These are phyloP conservation scores for Candida glaebosa DNA, from an alignment of 805 yeast genomes.

Conservation along the genomic window DNA sequence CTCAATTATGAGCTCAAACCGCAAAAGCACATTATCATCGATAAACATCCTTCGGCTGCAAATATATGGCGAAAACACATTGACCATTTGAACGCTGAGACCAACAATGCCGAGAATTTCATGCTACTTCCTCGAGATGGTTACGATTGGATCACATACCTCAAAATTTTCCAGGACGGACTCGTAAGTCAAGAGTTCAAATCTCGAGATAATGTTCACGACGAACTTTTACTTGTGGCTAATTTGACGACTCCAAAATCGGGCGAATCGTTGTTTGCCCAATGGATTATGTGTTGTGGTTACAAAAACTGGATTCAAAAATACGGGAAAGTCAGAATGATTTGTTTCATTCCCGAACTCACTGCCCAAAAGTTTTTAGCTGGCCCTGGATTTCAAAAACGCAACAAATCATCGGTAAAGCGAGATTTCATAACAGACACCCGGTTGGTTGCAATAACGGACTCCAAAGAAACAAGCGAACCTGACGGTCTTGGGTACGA, in stretches of 20 bases:
- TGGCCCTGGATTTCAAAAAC: slow-evolving; percentile 43
- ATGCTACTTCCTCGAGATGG: slow-evolving; percentile 46
- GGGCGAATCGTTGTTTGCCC: slow-evolving; percentile 70
- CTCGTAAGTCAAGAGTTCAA: slow-evolving; percentile 27
- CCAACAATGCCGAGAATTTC: slow-evolving; percentile 30
- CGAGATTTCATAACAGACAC: slow-evolving; percentile 62
- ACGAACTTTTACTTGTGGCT: slow-evolving; percentile 55
- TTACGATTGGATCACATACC: slow-evolving; percentile 63
- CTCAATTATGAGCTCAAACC: slow-evolving; percentile 64
- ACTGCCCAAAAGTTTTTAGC: slow-evolving; percentile 57
- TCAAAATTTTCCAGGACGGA: slow-evolving; percentile 45
- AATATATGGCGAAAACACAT: slow-evolving; percentile 27
- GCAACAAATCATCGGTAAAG: slow-evolving; percentile 64
- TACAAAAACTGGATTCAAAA: slow-evolving; percentile 71
- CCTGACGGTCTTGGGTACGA: slow-evolving; percentile 32
- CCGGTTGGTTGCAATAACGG: slow-evolving; percentile 49
- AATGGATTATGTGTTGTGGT: slow-evolving; percentile 67
- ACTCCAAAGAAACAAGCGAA: slow-evolving; percentile 7
- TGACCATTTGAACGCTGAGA: slow-evolving; percentile 16
- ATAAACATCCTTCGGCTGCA: slow-evolving; percentile 35
- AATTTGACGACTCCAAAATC: slow-evolving; percentile 48
- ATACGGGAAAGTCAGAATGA: slow-evolving; percentile 70
- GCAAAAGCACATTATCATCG: slow-evolving; percentile 59
- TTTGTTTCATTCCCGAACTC: slow-evolving; percentile 60
- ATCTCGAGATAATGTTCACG: slow-evolving; percentile 42